These are phyloP conservation scores for Trichoderma simmonsii DNA, from an alignment of 2,329 filamentous ascomycete genomes.

Conservation along the genomic window DNA sequence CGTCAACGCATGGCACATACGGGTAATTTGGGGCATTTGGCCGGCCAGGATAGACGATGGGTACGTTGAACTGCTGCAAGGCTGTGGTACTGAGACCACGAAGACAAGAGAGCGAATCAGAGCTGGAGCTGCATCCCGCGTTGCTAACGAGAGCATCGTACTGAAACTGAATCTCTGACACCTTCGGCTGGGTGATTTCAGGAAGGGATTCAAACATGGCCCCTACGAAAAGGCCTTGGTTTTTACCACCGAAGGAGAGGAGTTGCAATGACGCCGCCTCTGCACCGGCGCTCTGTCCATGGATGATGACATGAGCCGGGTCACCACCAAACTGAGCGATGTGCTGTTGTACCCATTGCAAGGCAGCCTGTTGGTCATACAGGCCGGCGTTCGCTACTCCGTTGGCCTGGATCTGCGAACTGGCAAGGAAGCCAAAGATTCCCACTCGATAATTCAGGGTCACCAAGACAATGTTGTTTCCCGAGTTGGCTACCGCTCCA, in stretches of 20 bases:
- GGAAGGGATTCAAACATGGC: constrained; percentile 51
- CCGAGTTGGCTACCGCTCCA: constrained; percentile 34
- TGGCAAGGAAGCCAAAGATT: constrained; percentile 39
- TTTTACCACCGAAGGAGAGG: constrained; percentile 49
- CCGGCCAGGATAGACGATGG: constrained; percentile 33
- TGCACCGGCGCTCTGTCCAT: constrained; percentile 66
- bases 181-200: constrained; percentile 46
- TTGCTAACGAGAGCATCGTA: constrained; percentile 10
- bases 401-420: constrained; percentile 14
- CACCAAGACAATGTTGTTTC: constrained; percentile 45
- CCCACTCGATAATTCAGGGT: constrained; percentile 45
- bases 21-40: constrained; percentile 44
- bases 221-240: constrained; percentile 49
- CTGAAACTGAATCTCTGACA: constrained; percentile 16
- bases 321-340: constrained; percentile 24
- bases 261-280: constrained; percentile 62
- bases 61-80: constrained; percentile 42
- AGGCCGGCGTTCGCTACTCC: constrained; percentile 23
- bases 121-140: constrained; percentile 24
- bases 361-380: constrained; percentile 43
- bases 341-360: constrained; percentile 22
- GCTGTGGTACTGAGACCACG: constrained; percentile 39
- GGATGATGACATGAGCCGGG: constrained; percentile 59
- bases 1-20: constrained; percentile 55
- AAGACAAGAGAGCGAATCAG: constrained; percentile 45